These are phyloP conservation scores for Melocanna baccifera DNA, from an alignment of 176 grass and related monocot genomes.

Conservation along the genomic window DNA sequence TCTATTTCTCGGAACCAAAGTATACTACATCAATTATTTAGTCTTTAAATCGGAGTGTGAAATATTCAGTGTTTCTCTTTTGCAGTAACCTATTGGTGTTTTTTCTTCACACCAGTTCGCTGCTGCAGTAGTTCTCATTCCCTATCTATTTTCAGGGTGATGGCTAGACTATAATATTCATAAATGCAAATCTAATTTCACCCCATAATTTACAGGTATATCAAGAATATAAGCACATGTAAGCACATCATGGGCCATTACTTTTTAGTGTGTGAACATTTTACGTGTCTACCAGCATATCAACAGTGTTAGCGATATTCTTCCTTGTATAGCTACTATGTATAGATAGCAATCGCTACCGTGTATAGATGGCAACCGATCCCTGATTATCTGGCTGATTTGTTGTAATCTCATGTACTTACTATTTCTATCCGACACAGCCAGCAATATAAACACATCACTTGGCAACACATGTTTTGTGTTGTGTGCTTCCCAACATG, in stretches of 20 bases:
- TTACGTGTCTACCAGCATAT: not conserved
- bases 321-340: no score
- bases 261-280: not conserved
- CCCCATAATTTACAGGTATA: not conserved
- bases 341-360: no score
- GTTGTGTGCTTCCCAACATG: no score
- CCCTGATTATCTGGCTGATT: no score
- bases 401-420: no score
- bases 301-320: no score
- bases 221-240: conserved; percentile 21
- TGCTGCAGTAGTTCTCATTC: not conserved
- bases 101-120: not conserved
- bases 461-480: no score
- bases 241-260: not conserved
- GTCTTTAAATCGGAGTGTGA: not conserved
- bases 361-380: no score
- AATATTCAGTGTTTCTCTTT: not conserved
- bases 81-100: not conserved
- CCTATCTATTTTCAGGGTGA: conserved; percentile 1
- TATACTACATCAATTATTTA: not conserved
- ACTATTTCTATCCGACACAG: no score
- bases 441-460: no score
- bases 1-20: not conserved
- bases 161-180: not conserved
- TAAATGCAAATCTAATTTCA: not conserved